These are phyloP conservation scores for Elsinoe fawcettii DNA, from an alignment of 2,329 filamentous ascomycete genomes.

Conservation along the genomic window DNA sequence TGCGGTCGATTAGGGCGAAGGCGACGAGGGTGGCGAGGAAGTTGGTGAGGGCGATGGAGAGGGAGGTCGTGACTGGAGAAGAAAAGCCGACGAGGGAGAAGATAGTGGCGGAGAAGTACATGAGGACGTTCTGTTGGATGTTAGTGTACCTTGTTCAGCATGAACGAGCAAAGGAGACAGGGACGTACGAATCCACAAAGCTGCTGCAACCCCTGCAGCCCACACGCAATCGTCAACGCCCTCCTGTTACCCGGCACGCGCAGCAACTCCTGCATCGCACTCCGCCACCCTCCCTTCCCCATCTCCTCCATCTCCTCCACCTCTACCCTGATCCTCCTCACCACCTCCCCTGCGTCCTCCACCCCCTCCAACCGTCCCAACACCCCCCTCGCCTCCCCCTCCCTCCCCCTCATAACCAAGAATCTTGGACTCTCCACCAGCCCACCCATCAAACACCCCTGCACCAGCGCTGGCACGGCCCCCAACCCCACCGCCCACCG, in stretches of 20 bases:
- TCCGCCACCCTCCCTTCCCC: constrained; percentile 41
- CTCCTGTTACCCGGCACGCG: constrained; percentile 51
- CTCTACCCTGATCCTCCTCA: constrained; percentile 65
- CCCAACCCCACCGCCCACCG: constrained; percentile 87
- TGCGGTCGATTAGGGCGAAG: constrained; percentile 38
- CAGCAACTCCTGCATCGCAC: constrained; percentile 32
- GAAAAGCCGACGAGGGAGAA: constrained; percentile 41
- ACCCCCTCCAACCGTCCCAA: constrained; percentile 39
- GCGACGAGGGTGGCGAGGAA: constrained; percentile 41
- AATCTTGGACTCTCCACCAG: constrained; percentile 88
- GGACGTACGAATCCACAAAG: constrained; percentile 23
- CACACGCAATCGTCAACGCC: constrained; percentile 75
- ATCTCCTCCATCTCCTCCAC: constrained; percentile 69
- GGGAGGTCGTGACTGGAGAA: constrained; percentile 38
- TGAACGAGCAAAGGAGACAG: neutral
- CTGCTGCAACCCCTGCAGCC: constrained; percentile 81
- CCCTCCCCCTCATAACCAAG: constrained; percentile 63
- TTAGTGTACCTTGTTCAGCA: neutral
- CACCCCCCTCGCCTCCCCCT: constrained; percentile 55
- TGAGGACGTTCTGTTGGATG: constrained; percentile 34
- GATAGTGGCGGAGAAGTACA: constrained; percentile 44
- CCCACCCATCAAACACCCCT: constrained; percentile 58
- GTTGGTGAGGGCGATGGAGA: constrained; percentile 40
- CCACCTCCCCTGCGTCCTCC: constrained; percentile 50
- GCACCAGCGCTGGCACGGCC: constrained; percentile 64